Evolutionary conservation across 805 yeast species (phyloP), one percentile per base, ranked within the genome.

Genomic region (Blastobotrys mokoenaii): DNA sequence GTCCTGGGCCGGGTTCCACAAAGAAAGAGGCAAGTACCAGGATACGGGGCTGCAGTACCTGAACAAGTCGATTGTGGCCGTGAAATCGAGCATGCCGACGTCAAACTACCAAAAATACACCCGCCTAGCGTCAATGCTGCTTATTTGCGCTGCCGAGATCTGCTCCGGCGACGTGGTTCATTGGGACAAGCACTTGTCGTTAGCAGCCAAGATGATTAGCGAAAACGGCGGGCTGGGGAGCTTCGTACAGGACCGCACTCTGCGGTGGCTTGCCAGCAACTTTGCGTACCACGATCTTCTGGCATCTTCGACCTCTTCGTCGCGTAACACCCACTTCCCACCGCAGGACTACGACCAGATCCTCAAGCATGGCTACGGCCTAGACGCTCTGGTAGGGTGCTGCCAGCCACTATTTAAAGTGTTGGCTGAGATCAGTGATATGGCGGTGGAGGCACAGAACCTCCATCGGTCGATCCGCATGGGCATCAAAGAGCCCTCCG

Each of bases 211-310:
- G 46, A 64, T 84, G 22, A 73, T 85, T 33, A 66, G 70, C 45
- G 60, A 68, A 44, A 72, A 78, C 49, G 90, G 89, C 11, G 90
- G 90, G 0, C 62, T 82, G 15, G 58, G 62, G 37, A 64, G 61
- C 35, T 71, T 79, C 61, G 73, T 72, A 52, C 68, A 65, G 27
- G 72, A 74, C 55, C 75, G 75, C 50, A 80, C 77, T 51, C 65
- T 79, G 51, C 77, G 80, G 50, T 84, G 89, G 82, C 67, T 84
- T 43, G 76, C 82, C 16, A 77, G 86, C 7, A 84, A 80, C 61
- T 85, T 82, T 63, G 86, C 87, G 1, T 85, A 84, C 58, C 93
- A 84, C 60, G 94, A 84, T 58, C 72, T 85, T 29, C 68, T 82
- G 51, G 77, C 89, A 1, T 73, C 80, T 40, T 74, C 82, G 9